These are phyloP conservation scores for Globisporangium echinulatum DNA, from an alignment of 352 stramenopile genomes.

Conservation along the genomic window DNA sequence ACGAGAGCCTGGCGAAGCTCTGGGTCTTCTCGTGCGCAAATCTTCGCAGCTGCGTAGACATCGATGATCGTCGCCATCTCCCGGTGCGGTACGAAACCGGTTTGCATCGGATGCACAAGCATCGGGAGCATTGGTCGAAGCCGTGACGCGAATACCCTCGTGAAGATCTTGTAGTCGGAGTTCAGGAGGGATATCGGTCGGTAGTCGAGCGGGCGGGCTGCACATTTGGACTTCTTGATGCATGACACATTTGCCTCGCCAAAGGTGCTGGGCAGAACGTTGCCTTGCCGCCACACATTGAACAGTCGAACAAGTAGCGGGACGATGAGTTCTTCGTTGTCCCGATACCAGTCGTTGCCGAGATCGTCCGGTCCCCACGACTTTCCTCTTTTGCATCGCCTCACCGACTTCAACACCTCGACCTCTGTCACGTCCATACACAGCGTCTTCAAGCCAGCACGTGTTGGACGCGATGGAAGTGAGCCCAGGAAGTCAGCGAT, in stretches of 20 bases:
- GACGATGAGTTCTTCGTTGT: no score
- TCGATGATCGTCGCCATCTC: not conserved
- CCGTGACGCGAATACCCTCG: constrained; percentile 5
- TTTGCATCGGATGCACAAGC: constrained; percentile 11
- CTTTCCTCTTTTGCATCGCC: no score
- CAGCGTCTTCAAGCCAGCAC: no score
- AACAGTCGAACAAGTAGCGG: no score
- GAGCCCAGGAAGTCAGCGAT: no score
- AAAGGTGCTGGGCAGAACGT: not conserved
- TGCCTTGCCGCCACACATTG: no score
- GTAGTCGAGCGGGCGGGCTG: constrained; percentile 7
- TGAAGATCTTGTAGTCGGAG: constrained; percentile 23
- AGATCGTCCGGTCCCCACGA: no score
- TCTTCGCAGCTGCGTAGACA: not conserved
- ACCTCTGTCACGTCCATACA: no score
- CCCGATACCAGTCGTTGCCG: no score
- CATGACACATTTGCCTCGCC: not conserved
- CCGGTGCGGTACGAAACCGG: constrained; percentile 16
- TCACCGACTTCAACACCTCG: no score
- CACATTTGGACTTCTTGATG: not conserved
- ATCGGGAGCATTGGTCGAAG: not conserved
- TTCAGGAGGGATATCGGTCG: constrained; percentile 18
- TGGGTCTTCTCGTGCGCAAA: not conserved
- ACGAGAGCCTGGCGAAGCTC: not conserved
- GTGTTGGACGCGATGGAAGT: no score